Conservation (phyloP, 2,329 filamentous ascomycete genomes). For the Pseudogymnoascus sp. region DNA sequence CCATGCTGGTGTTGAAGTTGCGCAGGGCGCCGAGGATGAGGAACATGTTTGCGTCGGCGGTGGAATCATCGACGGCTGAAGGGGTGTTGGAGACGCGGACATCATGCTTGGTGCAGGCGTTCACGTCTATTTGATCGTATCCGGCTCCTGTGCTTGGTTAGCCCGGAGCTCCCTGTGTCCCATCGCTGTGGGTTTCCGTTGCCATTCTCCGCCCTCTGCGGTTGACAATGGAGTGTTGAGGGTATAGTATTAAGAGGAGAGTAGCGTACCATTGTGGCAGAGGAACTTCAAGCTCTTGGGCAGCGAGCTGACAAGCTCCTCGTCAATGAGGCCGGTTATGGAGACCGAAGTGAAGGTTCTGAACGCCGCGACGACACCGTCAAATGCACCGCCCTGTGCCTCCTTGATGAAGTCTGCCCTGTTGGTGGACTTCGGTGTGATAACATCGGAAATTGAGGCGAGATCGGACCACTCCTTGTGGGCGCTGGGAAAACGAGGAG, state of each 20-base stretch:
- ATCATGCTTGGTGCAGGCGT: slow-evolving; percentile 57
- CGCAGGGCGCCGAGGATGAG: slow-evolving; percentile 72
- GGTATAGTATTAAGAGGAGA: slow-evolving; percentile 4
- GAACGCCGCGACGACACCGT: slow-evolving; percentile 57
- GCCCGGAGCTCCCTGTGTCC: neutral
- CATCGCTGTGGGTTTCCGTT: neutral
- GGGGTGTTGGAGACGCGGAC: slow-evolving; percentile 74
- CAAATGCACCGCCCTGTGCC: slow-evolving; percentile 55
- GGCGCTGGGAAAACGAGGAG: slow-evolving; percentile 42
- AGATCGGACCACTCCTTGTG: slow-evolving; percentile 57
- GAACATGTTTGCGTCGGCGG: slow-evolving; percentile 74
- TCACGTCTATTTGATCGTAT: slow-evolving; percentile 74
- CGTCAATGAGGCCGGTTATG: slow-evolving; percentile 63
- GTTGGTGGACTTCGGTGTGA: slow-evolving; percentile 52
- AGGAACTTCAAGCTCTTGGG: slow-evolving; percentile 49
- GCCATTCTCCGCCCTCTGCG: neutral
- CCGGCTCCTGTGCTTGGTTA: slow-evolving; percentile 53
- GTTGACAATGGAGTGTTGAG: neutral
- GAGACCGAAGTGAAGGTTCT: slow-evolving; percentile 59
- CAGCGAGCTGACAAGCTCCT: slow-evolving; percentile 54
- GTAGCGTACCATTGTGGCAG: slow-evolving; percentile 48
- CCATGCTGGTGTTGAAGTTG: slow-evolving; percentile 60
- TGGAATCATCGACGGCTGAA: slow-evolving; percentile 73
- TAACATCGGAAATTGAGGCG: slow-evolving; percentile 52
- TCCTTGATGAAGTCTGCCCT: slow-evolving; percentile 63